Evolutionary conservation across 768 basidiomycete genomes (phyloP).

Genomic region (Auricularia heimuer): DNA sequence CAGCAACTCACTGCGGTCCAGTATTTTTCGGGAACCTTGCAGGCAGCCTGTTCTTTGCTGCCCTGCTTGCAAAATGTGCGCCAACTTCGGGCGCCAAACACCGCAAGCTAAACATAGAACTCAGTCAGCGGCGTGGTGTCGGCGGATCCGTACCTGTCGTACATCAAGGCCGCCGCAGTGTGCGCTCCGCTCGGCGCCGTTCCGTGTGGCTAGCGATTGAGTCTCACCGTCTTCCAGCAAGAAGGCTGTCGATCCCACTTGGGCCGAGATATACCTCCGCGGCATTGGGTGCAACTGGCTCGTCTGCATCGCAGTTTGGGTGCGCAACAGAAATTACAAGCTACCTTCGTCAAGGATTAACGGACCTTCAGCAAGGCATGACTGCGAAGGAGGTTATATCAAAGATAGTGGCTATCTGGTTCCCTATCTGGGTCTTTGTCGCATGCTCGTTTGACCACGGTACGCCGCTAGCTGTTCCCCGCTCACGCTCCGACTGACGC

Average conservation of each 20-base stretch:
- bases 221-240: constrained; percentile 26
- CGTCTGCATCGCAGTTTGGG: constrained; percentile 66
- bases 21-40: constrained; percentile 61
- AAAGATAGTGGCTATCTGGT: constrained; percentile 59
- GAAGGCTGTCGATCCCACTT: constrained; percentile 54
- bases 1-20: constrained; percentile 16
- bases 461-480: constrained; percentile 16
- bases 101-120: constrained; percentile 3
- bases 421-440: constrained; percentile 73
- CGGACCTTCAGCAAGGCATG: constrained; percentile 47
- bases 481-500: background rate
- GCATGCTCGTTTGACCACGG: constrained; percentile 65
- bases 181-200: constrained; percentile 16
- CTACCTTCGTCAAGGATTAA: background rate
- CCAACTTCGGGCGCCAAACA: constrained; percentile 2
- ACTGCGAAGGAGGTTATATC: constrained; percentile 59
- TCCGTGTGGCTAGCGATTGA: background rate
- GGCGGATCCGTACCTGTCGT: constrained; percentile 44
- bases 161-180: constrained; percentile 48
- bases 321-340: constrained; percentile 20
- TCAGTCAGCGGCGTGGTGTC: constrained; percentile 54
- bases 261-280: constrained; percentile 64
- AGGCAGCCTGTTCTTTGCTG: constrained; percentile 62
- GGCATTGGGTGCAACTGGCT: constrained; percentile 75
- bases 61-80: constrained; percentile 56